A percentile compares a stretch with the other conserved stretches of the same genome.
Evolutionary conservation across 2,329 filamentous ascomycete species (phyloP).

Genomic region (Paraphaeosphaeria sporulosa): DNA sequence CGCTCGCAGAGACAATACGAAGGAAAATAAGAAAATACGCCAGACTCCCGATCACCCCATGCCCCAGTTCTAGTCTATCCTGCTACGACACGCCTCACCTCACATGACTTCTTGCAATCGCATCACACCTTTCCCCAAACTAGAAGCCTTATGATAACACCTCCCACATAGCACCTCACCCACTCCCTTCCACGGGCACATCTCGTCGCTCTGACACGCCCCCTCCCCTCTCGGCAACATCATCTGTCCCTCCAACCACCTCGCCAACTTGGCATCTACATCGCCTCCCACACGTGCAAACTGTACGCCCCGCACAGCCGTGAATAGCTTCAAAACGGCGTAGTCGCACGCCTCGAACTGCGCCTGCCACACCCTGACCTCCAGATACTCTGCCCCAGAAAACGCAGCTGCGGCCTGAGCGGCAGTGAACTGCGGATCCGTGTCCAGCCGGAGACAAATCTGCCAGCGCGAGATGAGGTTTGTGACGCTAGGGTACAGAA

Average conservation of each 20-base stretch:
- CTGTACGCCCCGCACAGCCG: constrained; percentile 55
- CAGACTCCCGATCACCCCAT: too few species aligned
- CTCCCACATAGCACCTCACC: constrained; percentile 11
- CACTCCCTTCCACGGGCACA: constrained; percentile 3
- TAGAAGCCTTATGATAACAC: constrained; percentile 8
- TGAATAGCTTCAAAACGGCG: constrained; percentile 54
- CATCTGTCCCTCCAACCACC: constrained; percentile 55
- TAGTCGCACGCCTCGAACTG: constrained; percentile 50
- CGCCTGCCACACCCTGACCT: constrained; percentile 59
- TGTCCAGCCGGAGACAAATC: constrained; percentile 58
- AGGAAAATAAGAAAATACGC: too few species aligned
- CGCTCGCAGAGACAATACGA: too few species aligned
- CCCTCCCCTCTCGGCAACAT: constrained; percentile 43
- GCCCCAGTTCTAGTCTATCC: not conserved
- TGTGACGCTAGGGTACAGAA: constrained; percentile 43
- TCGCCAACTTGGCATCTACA: constrained; percentile 52
- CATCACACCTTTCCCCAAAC: not conserved
- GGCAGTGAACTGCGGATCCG: constrained; percentile 55
- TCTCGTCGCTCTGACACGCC: not conserved
- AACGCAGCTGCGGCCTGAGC: constrained; percentile 54
- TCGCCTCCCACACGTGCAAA: constrained; percentile 54
- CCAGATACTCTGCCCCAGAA: constrained; percentile 54
- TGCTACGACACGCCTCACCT: not conserved
- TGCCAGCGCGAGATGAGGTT: constrained; percentile 54
- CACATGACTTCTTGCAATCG: not conserved